A percentile compares a stretch with the other conserved stretches of the same genome.
Conservation (phyloP, 2,329 filamentous ascomycete genomes). For the Ceratocystis smalleyi region DNA sequence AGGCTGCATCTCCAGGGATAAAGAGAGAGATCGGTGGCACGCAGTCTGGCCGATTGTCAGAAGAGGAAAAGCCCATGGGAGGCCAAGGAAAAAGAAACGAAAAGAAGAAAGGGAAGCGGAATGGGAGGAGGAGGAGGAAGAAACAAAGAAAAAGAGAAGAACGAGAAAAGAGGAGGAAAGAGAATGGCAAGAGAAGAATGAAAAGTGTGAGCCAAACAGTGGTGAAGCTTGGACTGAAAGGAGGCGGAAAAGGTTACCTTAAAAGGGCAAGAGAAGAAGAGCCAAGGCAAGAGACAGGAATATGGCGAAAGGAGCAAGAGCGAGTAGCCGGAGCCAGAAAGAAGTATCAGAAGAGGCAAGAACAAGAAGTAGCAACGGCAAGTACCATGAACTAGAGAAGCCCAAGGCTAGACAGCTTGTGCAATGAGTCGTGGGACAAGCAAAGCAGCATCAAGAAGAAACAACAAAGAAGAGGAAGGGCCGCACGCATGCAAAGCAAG, state of each 20-base stretch:
- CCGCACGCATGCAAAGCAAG: background rate
- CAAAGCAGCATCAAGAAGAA: background rate
- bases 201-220: background rate
- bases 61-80: slow-evolving; percentile 15
- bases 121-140: background rate
- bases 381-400: background rate
- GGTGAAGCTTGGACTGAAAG: slow-evolving; percentile 2
- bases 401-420: background rate
- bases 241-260: background rate
- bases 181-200: background rate
- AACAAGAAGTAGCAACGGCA: background rate
- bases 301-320: background rate
- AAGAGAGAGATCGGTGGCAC: slow-evolving; percentile 11
- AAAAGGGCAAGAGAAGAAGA: background rate
- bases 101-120: background rate
- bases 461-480: background rate
- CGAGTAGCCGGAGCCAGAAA: background rate
- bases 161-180: no score
- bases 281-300: background rate
- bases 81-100: background rate
- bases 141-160: background rate
- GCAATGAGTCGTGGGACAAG: background rate
- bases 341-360: background rate
- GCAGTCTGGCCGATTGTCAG: slow-evolving; percentile 8
- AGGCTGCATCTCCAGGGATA: background rate